Evolutionary conservation across 73 alveolate species (phyloP), one percentile per base, ranked within the genome.

Genomic region (Blepharisma japonicum): DNA sequence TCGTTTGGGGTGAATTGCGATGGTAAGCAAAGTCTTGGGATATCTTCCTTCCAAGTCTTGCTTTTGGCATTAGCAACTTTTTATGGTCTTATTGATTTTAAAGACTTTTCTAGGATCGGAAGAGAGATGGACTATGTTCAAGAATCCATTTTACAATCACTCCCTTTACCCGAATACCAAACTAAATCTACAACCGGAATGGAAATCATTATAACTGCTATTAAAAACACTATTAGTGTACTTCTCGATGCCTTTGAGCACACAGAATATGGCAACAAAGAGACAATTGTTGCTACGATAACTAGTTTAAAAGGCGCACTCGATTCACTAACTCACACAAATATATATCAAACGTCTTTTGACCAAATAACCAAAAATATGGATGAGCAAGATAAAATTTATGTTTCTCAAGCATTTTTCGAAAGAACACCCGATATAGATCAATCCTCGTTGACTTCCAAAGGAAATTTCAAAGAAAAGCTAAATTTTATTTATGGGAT

Each of bases 361-460:
- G 74, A 61, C 18, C 14, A 61, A 25, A 5, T 61, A 2, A 61
- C 74, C 2, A 61, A 25, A 5, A 25, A 25, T 18, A 61, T 61
- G 74, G 74, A 61, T 61, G 74, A 14, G 14, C 47, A 61, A 20
- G 74, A 61, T 9, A 61, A 61, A 25, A 39, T 25, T 61, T 61
- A 14, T 25, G 23, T 61, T 20, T n/a, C 11, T 9, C 74, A 61
- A 25, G 47, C 74, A 5, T 61, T 8, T 14, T 14, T 61, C 74
- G 11, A 39, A 61, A 8, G 0, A 14, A 61, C 0, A 5, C 47
- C 74, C 5, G 11, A 14, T 5, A 25, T 18, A 1, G 74, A 25
- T n/a, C 14, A 8, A 14, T 61, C 47, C 74, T 25, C 11, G 42
- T 32, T 32, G 42, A 1, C 42, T 20, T 61, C 39, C 18, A 14